Base-by-base conservation (phyloP, 108 stramenopile species). In the Skeletonema grethae region DNA sequence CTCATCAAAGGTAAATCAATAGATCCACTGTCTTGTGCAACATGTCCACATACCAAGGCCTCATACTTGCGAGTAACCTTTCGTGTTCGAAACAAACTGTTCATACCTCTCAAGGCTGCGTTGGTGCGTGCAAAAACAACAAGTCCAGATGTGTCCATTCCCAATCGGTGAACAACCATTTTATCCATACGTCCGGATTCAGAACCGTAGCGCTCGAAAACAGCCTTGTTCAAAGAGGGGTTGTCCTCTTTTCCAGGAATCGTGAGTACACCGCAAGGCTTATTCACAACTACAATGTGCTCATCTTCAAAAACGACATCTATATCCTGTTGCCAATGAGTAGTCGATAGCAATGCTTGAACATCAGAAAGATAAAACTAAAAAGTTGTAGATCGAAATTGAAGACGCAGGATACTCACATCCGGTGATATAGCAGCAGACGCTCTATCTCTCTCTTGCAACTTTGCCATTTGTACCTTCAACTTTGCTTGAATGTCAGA, bases 91-190 rank as follows among this genome's bases (percentile, higher is more conserved):
- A 94, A 94, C 53, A 82, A 63, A 22, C 67, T 53, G 65, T 91
- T 91, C 86, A 94, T 79, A 28, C 55, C 80, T 9, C 90, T 80
- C 3, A 92, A 77, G 24, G 84, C 82, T 57, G 90, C 79, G 71
- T 87, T 90, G 62, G 90, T 95, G 64, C 88, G 86, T 6, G 91
- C 84, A 11, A 83, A 73, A 88, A 93, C 85, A 12, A 90, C 89
- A 9, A 87, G 85, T 57, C 87, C 90, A n/a, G 94, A 92, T 63
- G 91, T 95, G 34, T 90, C 90, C 35, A 66, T 63, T 56, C 90
- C 63, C 18, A 91, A 62, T 70, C 95, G 86, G 82, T 95, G 95
- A 8, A 95, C 95, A 7, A 92, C 85, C 53, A 70, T 53, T 24
- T 92, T 58, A 39, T 91, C 95, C 61, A 65, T 74, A 4, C 90